Evolutionary conservation across 1,139 yeast species (phyloP).

Genomic region (Scheffersomyces cryptocercus): DNA sequence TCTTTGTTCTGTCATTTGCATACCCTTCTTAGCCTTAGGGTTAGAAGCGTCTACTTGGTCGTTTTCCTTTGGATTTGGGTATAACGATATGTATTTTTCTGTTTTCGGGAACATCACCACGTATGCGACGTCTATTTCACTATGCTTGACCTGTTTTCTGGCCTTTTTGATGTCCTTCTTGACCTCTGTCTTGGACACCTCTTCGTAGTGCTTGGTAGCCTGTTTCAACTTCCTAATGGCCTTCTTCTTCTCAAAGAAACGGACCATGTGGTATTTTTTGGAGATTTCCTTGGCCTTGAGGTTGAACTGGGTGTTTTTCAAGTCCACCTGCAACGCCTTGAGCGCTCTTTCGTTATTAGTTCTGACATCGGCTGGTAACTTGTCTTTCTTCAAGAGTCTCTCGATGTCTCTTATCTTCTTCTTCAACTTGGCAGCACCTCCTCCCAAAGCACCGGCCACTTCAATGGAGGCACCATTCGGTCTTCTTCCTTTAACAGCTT

Average conservation of each 20-base stretch:
- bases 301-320: conserved; percentile 52
- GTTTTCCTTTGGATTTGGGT: conserved; percentile 43
- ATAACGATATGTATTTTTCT: conserved; percentile 79
- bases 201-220: conserved; percentile 50
- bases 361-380: conserved; percentile 72
- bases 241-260: conserved; percentile 89
- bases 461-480: conserved; percentile 19
- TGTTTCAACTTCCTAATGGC: conserved; percentile 75
- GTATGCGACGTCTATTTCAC: conserved; percentile 76
- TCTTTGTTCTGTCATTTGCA: conserved; percentile 48
- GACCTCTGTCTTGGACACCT: conserved; percentile 38
- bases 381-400: conserved; percentile 62
- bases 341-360: conserved; percentile 86
- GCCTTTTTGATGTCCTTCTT: conserved; percentile 56
- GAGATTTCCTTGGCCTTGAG: conserved; percentile 59
- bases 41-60: conserved; percentile 29
- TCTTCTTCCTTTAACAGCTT: conserved; percentile 12
- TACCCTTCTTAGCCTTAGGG: conserved; percentile 47
- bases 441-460: conserved; percentile 33
- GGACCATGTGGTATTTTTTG: conserved; percentile 89
- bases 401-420: conserved; percentile 87
- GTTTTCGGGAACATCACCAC: conserved; percentile 76
- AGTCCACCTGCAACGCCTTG: conserved; percentile 67
- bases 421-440: conserved; percentile 58
- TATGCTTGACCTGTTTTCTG: conserved; percentile 53